Base-by-base conservation (phyloP, 208 protist genomes). In the Leishmania guyanensis region DNA sequence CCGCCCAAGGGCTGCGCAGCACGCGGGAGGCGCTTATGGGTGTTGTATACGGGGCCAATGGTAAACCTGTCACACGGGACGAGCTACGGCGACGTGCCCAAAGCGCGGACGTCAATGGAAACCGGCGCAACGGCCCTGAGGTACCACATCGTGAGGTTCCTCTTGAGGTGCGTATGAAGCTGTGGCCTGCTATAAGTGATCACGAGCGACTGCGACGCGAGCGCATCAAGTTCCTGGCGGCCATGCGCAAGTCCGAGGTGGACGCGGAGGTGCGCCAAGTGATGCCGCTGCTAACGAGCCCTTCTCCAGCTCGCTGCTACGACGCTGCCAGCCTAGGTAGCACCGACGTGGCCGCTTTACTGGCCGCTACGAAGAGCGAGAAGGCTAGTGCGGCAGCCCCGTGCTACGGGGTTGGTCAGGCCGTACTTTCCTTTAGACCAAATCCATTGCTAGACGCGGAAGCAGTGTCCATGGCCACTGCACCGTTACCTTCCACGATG, bases 141-240 rank as follows among this genome's bases (percentile, higher is more conserved):
- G 43, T 43, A 56, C 29, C 77, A 66, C 62, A 17, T 80, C 39
- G 79, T 80, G 89, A 93, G 20, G 84, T 94, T 16, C 92, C 94
- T 29, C 76, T 97, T 60, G 92, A 96, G 84, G 94, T 95, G 60
- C 85, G 89, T 43, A 84, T 97, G 80, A 86, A 85, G 83, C 80
- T 97, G 69, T 97, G 94, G 94, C 94, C 92, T 5, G 90, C 92
- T 20, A 75, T 97, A 51, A 89, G 91, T 70, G 94, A 97, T 73
- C 92, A 97, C 77, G 91, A 97, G 83, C 89, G 92, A 77, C 78
- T 94, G 50, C 92, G 94, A 43, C 79, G 84, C 72, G 89, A 94
- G 83, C 90, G 94, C 72, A 87, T 97, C 73, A 91, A 91, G 76
- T 86, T 91, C 36, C 82, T 80, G 29, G 94, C 94, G 1, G 84